Evolutionary conservation across 139 green algal species (phyloP).

Genomic region (Asterochloris erici): DNA sequence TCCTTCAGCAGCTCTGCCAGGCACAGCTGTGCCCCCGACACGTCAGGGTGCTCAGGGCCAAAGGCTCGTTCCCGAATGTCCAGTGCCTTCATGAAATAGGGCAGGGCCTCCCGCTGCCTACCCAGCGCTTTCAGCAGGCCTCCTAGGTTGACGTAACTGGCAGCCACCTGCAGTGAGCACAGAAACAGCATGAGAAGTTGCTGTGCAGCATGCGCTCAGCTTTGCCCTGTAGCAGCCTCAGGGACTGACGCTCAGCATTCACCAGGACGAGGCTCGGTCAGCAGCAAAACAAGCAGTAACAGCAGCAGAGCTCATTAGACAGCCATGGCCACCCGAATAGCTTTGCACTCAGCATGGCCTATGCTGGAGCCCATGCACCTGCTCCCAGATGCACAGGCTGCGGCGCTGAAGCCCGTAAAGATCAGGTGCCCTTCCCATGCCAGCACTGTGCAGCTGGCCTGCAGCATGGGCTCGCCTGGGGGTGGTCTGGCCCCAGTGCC

Average conservation of each 20-base stretch:
- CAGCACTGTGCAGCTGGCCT: background rate
- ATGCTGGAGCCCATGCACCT: too few species aligned
- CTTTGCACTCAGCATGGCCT: too few species aligned
- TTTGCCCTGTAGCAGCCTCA: background rate
- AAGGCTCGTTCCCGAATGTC: constrained; percentile 66
- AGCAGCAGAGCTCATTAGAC: too few species aligned
- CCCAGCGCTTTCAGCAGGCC: constrained; percentile 9
- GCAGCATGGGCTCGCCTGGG: background rate
- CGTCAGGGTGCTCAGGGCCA: constrained; percentile 69
- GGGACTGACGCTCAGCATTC: background rate
- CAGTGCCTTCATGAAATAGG: constrained; percentile 83
- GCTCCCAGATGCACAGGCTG: too few species aligned
- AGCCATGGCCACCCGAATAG: too few species aligned
- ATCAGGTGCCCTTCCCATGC: background rate
- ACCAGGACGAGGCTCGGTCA: too few species aligned
- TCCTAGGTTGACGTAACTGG: constrained; percentile 21
- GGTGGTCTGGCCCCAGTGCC: constrained; percentile 30
- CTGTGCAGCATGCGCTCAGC: background rate
- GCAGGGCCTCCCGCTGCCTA: constrained; percentile 45
- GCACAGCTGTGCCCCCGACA: constrained; percentile 87
- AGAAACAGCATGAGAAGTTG: background rate
- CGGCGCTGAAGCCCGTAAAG: too few species aligned
- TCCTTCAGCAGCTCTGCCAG: constrained; percentile 78
- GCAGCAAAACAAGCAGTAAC: too few species aligned
- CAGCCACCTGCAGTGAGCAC: constrained; percentile 3